Evolutionary conservation across 2,329 filamentous ascomycete species (phyloP).

Genomic region (Beauveria australis): DNA sequence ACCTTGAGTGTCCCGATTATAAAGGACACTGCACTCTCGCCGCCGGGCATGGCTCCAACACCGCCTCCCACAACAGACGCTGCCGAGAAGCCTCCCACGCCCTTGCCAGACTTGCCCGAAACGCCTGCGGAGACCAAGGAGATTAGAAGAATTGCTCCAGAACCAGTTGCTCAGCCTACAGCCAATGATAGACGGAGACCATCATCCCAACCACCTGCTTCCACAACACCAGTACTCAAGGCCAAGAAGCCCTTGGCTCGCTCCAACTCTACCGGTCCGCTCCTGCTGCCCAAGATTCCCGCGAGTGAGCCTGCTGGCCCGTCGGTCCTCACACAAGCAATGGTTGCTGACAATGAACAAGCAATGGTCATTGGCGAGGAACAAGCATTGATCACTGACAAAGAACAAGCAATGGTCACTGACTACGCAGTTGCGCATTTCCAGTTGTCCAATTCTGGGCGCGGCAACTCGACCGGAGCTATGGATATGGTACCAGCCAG

Average conservation of each 20-base stretch:
- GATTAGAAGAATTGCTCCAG: neutral
- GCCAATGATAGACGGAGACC: neutral
- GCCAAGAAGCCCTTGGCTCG: constrained; percentile 18
- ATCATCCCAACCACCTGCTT: constrained; percentile 5
- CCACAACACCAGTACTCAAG: constrained; percentile 13
- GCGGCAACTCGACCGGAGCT: constrained; percentile 27
- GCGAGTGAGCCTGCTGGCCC: constrained; percentile 44
- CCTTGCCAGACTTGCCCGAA: constrained; percentile 3
- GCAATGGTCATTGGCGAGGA: too few species aligned
- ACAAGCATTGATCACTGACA: too few species aligned
- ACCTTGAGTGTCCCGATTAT: constrained; percentile 15
- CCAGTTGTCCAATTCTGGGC: constrained; percentile 31
- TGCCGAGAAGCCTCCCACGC: constrained; percentile 25
- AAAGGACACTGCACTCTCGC: constrained; percentile 15
- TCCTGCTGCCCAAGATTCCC: constrained; percentile 27
- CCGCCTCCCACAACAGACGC: constrained; percentile 32
- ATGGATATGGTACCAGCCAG: constrained; percentile 36
- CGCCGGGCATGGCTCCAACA: constrained; percentile 25
- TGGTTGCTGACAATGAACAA: constrained; percentile 4
- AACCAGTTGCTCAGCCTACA: neutral
- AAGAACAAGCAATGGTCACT: constrained; percentile 14
- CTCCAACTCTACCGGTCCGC: constrained; percentile 30
- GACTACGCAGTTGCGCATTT: constrained; percentile 13
- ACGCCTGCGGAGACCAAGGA: neutral
- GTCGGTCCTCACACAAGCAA: constrained; percentile 29